Percentiles rank a stretch among this genome's conserved stretches.
Conservation (phyloP, 148 eudicot genomes). For the Silene uniflora region DNA sequence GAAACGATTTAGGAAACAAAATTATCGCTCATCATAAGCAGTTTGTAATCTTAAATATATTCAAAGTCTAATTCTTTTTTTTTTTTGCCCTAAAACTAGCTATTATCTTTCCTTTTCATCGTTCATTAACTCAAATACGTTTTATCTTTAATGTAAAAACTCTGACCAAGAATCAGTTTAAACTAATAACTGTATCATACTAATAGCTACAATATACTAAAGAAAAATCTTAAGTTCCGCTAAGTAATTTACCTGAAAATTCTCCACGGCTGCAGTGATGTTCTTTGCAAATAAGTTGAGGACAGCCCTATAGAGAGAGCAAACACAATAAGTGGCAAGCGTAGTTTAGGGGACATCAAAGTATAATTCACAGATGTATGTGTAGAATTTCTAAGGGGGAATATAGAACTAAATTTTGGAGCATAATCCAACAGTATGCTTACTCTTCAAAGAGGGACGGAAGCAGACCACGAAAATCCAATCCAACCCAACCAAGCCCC, state of each 20-base stretch:
- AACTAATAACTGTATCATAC: not conserved
- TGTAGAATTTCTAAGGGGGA: no score
- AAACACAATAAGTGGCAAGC: constrained; percentile 20
- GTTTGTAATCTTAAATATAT: not conserved
- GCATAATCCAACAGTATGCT: constrained; percentile 5
- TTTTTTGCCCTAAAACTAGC: not conserved
- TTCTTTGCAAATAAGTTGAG: constrained; percentile 81
- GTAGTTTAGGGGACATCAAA: constrained; percentile 2
- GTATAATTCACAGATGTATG: not conserved
- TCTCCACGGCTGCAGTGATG: constrained; percentile 75
- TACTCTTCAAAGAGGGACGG: constrained; percentile 98
- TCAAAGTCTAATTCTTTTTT: not conserved
- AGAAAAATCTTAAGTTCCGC: constrained; percentile 1
- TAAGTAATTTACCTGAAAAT: constrained; percentile 70
- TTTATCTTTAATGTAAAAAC: not conserved
- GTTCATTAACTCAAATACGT: not conserved
- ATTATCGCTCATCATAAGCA: not conserved
- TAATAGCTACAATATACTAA: not conserved
- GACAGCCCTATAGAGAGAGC: constrained; percentile 68
- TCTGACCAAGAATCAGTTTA: not conserved
- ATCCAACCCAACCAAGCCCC: constrained; percentile 99
- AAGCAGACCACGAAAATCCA: constrained; percentile 97
- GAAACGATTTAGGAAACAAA: constrained; percentile 5
- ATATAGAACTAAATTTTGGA: no score
- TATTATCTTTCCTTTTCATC: not conserved